Evolutionary conservation across 371 early-diverging fungal genomes (phyloP), one percentile per base, ranked within the genome.

Genomic region (Mucor velutinosus): DNA sequence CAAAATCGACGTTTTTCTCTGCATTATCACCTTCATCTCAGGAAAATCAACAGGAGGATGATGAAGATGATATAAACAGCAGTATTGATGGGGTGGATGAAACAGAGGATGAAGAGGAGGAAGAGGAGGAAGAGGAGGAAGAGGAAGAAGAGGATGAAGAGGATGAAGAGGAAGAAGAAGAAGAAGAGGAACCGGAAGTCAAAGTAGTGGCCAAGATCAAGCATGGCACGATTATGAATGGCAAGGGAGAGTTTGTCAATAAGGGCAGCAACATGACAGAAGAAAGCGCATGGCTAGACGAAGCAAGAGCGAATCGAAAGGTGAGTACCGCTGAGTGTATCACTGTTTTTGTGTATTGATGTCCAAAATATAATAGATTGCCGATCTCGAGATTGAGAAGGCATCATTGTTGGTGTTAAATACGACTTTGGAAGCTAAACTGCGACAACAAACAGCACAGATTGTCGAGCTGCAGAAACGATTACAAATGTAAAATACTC

Each of bases 311-410:
- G 27, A 76, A 73, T 43, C 66, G 78, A 41, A 78, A 75, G 25
- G 53, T 51, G 60, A 61, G 60, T 21, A 63, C 41, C 12, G 33
- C 1, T 41, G 23, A 14, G 56, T 32, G 30, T 58, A 45, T 41
- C 32, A 29, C 17, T 56, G 17, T 39, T 33, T 30, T 33, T 30
- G 60, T 67, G 25, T 49, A 51, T 64, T 29, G 19, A 41, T 35
- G 15, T 39, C 55, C 29, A 60, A 12, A 55, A 39, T 57, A 32
- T 23, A 39, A 58, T 68, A 85, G 78, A 81, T 85, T 76, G 79
- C 73, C 57, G 85, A 85, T 74, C 73, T 85, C 25, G 82, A 85
- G 66, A 81, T 85, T 53, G 80, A 80, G 53, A 85, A 85, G 37
- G 63, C 72, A 27, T 81, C 82, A 15, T 68, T 85, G 19, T 58